Percentiles rank a stretch among this genome's conserved stretches.
Conservation (phyloP, 2,329 filamentous ascomycete genomes). For the Aspergillus thermomutatus region DNA sequence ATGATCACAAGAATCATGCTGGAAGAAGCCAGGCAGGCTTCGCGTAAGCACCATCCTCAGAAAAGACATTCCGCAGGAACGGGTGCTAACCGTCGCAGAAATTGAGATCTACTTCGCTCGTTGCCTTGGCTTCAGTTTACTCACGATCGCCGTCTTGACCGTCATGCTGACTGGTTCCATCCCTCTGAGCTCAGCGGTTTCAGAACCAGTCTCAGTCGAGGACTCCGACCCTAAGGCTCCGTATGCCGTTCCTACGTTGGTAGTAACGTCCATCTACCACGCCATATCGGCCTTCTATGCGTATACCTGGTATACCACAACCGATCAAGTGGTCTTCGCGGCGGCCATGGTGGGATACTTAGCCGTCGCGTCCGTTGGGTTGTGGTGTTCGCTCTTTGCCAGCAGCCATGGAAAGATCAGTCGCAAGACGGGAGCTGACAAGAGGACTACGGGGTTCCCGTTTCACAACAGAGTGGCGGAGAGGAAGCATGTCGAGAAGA, state of each 20-base stretch:
- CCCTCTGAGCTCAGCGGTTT: conserved; percentile 56
- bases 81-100: conserved; percentile 33
- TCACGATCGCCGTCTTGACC: conserved; percentile 62
- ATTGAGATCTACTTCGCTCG: conserved; percentile 73
- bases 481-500: conserved; percentile 45
- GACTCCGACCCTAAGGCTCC: conserved; percentile 52
- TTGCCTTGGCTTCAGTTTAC: conserved; percentile 63
- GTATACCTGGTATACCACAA: conserved; percentile 63
- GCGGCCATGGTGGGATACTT: conserved; percentile 59
- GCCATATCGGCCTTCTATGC: conserved; percentile 60
- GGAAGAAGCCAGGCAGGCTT: conserved; percentile 54
- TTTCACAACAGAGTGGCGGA: conserved; percentile 60
- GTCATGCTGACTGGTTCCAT: conserved; percentile 68
- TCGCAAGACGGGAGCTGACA: conserved; percentile 63
- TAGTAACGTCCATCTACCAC: conserved; percentile 67
- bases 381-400: conserved; percentile 63
- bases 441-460: conserved; percentile 63
- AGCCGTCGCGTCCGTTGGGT: conserved; percentile 57
- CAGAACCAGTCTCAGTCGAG: conserved; percentile 40
- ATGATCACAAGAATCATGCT: conserved; percentile 60
- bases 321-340: conserved; percentile 56
- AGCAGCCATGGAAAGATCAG: conserved; percentile 56
- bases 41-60: conserved; percentile 41
- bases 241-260: conserved; percentile 63
- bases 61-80: background rate